These are phyloP conservation scores for Apostasia ramifera DNA, from an alignment of 106 monocot genomes.

Conservation along the genomic window DNA sequence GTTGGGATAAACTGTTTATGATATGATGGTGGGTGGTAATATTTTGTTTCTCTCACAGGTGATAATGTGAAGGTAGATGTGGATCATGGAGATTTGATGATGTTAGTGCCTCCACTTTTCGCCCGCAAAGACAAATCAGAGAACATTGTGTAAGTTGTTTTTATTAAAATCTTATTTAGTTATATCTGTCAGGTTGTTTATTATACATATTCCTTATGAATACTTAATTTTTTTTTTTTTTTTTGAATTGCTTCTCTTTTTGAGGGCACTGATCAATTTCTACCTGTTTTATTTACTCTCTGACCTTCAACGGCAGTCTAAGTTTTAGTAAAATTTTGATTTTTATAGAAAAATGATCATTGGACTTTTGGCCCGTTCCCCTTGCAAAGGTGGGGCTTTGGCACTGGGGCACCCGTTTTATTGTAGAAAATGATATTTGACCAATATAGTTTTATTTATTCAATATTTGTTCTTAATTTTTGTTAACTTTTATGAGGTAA, in stretches of 20 bases:
- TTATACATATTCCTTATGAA: background rate
- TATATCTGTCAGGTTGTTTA: too few relatives aligned
- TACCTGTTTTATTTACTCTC: too few relatives aligned
- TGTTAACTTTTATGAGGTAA: too few relatives aligned
- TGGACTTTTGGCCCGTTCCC: too few relatives aligned
- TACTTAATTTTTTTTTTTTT: background rate
- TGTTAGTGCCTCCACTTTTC: constrained; percentile 82
- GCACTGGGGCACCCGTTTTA: too few relatives aligned
- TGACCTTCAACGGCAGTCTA: too few relatives aligned
- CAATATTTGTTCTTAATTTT: too few relatives aligned
- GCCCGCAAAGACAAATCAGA: constrained; percentile 71
- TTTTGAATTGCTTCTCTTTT: background rate
- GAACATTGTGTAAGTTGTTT: constrained; percentile 62
- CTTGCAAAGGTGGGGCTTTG: too few relatives aligned
- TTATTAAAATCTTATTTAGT: background rate
- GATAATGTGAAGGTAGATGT: constrained; percentile 22
- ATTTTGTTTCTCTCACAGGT: constrained; percentile 20
- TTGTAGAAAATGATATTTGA: too few relatives aligned
- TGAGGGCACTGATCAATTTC: background rate
- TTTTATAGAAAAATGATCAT: too few relatives aligned
- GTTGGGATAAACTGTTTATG: background rate
- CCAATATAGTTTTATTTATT: too few relatives aligned
- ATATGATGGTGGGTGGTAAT: background rate
- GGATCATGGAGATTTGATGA: constrained; percentile 60
- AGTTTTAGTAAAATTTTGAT: too few relatives aligned